These are phyloP conservation scores for Pseudogymnoascus sp. DNA, from an alignment of 2,329 filamentous ascomycete genomes.

Conservation along the genomic window DNA sequence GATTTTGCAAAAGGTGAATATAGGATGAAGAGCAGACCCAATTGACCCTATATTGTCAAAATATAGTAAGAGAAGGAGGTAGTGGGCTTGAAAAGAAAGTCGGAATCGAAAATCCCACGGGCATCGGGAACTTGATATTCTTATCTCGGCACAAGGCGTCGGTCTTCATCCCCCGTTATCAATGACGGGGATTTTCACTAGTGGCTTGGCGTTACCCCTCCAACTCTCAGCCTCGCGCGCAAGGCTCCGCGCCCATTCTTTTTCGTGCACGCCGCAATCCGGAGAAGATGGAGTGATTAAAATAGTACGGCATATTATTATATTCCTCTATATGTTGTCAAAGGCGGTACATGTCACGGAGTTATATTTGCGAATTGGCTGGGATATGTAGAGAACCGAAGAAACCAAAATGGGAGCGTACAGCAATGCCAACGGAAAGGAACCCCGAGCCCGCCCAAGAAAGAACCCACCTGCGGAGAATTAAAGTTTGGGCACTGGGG, in stretches of 20 bases:
- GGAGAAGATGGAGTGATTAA: not conserved
- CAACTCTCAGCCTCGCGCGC: slow-evolving; percentile 2
- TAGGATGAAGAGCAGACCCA: not conserved
- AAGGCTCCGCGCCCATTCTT: not conserved
- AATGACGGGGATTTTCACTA: not conserved
- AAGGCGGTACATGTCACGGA: not conserved
- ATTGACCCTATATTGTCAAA: slow-evolving; percentile 5
- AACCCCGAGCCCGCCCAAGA: not conserved
- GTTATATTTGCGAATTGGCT: not conserved
- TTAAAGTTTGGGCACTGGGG: not conserved
- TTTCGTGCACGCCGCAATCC: not conserved
- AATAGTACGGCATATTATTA: not conserved
- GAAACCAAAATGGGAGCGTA: not conserved
- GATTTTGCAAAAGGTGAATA: not conserved
- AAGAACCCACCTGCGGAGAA: not conserved
- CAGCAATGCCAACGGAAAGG: not conserved
- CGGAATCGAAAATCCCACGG: not conserved
- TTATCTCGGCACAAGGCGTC: not conserved
- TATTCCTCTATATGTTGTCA: not conserved
- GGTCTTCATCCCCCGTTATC: slow-evolving; percentile 10
- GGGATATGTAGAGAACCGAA: not conserved
- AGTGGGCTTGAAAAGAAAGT: slow-evolving; percentile 1
- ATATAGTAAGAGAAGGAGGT: not conserved
- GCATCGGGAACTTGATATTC: not conserved
- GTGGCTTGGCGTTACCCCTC: not conserved